A percentile compares a stretch with the other conserved stretches of the same genome.
These are phyloP conservation scores for Citrus sp. DNA, from an alignment of 345 rosid genomes.

Conservation along the genomic window DNA sequence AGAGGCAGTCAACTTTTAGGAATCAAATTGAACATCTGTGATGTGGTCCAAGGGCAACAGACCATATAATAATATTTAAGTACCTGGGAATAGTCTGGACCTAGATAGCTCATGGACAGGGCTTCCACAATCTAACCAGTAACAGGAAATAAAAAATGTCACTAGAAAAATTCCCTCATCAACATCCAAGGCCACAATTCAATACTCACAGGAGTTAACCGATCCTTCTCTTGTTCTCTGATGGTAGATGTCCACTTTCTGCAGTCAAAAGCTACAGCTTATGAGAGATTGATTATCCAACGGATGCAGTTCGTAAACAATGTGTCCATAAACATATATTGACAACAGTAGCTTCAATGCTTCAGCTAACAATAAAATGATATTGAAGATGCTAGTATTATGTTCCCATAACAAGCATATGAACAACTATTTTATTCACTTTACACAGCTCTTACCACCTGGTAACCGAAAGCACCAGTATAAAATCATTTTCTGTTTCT, in stretches of 20 bases:
- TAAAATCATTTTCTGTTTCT: background rate
- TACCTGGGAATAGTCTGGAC: conserved; percentile 94
- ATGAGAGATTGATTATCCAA: conserved; percentile 3
- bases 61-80: conserved; percentile 10
- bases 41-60: background rate
- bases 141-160: conserved; percentile 8
- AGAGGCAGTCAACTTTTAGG: conserved; percentile 15
- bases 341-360: background rate
- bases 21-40: conserved; percentile 10
- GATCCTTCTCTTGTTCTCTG: conserved; percentile 83
- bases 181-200: conserved; percentile 14
- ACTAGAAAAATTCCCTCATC: conserved; percentile 5
- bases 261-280: conserved; percentile 25
- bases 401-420: background rate
- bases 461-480: background rate
- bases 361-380: background rate
- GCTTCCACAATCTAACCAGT: conserved; percentile 75
- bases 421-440: background rate
- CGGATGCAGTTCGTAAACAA: background rate
- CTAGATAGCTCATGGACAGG: conserved; percentile 67
- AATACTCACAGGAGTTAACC: conserved; percentile 75
- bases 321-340: background rate
- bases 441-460: background rate
- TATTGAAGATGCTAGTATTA: background rate
- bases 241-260: conserved; percentile 87